Percentiles rank a stretch among this genome's conserved stretches.
phyloP scores from a whole-genome alignment of 495 filamentous ascomycete species.

The Penicillium alfredii region DNA sequence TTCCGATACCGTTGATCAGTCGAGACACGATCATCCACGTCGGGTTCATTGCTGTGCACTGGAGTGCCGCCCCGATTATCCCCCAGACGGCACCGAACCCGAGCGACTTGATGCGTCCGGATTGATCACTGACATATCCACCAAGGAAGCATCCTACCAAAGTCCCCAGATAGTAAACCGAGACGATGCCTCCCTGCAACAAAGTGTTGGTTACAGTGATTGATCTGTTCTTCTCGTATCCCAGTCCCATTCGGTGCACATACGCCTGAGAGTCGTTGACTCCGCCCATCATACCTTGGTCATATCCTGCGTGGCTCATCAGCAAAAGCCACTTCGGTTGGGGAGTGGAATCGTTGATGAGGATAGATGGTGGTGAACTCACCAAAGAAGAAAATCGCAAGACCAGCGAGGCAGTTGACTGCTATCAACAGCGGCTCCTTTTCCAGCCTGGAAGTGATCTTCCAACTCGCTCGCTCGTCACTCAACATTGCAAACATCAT shows the following conservation, averaged over 20 bases:
- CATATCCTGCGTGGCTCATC: neutral
- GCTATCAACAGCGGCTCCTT: neutral
- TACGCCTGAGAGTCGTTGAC: neutral
- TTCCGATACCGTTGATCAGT: slow-evolving; percentile 53
- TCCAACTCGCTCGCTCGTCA: neutral
- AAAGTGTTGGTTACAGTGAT: slow-evolving; percentile 39
- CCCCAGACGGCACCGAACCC: slow-evolving; percentile 4
- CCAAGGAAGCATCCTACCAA: slow-evolving; percentile 5
- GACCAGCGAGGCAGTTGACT: neutral
- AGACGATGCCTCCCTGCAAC: slow-evolving; percentile 55
- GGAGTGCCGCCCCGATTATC: slow-evolving; percentile 28
- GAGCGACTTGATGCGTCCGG: slow-evolving; percentile 3
- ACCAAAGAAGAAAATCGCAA: neutral
- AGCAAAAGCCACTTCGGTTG: neutral
- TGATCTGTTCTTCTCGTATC: neutral
- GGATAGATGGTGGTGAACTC: neutral
- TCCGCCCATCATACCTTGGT: neutral
- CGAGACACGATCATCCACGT: slow-evolving; percentile 35
- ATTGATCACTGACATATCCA: slow-evolving; percentile 3
- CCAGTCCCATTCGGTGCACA: slow-evolving; percentile 3
- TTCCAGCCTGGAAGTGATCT: neutral
- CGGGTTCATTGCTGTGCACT: slow-evolving; percentile 25
- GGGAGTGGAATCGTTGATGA: neutral
- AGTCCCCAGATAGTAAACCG: slow-evolving; percentile 49
- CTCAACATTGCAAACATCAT: neutral